phyloP scores from a whole-genome alignment of 176 grass and related monocot genomes.

The Tillandsia leiboldiana region DNA sequence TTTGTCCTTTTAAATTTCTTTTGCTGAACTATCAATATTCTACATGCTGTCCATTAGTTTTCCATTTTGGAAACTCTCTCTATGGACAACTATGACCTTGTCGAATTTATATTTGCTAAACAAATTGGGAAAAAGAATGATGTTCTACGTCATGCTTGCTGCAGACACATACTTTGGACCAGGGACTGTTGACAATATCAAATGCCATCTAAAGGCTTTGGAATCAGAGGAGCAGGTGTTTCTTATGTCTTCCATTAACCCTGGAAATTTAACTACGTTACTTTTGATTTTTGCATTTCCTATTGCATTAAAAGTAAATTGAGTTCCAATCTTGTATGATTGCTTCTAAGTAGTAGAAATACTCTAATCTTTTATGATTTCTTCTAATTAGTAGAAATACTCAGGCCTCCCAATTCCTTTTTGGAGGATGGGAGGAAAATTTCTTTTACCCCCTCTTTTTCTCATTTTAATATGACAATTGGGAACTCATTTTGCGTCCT shows the following conservation, averaged over 20 bases:
- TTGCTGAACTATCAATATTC: too few relatives aligned
- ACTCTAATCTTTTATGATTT: neutral
- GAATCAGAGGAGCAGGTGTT: constrained; percentile 58
- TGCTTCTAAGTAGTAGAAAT: neutral
- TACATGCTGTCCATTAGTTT: too few relatives aligned
- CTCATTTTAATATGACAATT: too few relatives aligned
- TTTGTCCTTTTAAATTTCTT: too few relatives aligned
- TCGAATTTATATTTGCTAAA: neutral
- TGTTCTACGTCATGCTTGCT: neutral
- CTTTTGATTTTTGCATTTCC: neutral
- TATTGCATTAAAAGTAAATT: neutral
- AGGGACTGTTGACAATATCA: constrained; percentile 92
- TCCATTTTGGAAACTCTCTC: too few relatives aligned
- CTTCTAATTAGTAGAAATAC: neutral
- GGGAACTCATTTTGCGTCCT: too few relatives aligned
- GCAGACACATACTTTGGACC: constrained; percentile 76
- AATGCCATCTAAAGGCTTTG: constrained; percentile 56
- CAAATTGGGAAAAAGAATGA: neutral
- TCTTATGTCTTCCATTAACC: constrained; percentile 16
- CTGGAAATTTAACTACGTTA: neutral
- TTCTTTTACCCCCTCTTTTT: neutral
- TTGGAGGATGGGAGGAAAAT: neutral
- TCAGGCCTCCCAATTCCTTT: neutral
- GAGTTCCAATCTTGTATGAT: neutral
- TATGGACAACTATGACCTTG: too few relatives aligned